These are phyloP conservation scores for Rheum nobile DNA, from an alignment of 148 eudicot genomes.

Conservation along the genomic window DNA sequence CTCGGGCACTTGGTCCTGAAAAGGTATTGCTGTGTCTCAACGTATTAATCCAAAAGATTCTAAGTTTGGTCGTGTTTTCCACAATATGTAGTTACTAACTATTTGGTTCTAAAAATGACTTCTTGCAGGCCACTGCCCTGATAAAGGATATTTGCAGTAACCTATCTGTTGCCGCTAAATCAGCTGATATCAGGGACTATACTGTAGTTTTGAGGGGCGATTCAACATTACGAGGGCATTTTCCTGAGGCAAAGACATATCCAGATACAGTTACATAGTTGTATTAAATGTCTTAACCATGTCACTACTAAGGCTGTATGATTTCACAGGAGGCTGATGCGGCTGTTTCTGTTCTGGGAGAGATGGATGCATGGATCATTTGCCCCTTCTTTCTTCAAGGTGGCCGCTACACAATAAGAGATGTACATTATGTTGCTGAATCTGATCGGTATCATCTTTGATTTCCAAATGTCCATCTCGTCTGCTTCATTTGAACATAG, in stretches of 20 bases:
- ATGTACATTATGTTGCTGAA: constrained; percentile 91
- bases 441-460: constrained; percentile 44
- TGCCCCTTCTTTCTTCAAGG: constrained; percentile 99
- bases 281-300: neutral
- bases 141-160: constrained; percentile 74
- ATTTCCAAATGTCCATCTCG: neutral
- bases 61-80: neutral
- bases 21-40: constrained; percentile 37
- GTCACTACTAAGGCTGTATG: constrained; percentile 13
- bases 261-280: neutral
- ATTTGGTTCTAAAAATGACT: constrained; percentile 12
- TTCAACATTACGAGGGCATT: constrained; percentile 94
- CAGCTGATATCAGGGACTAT: constrained; percentile 43
- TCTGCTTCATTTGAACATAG: neutral
- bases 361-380: constrained; percentile 90
- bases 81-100: neutral
- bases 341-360: constrained; percentile 81
- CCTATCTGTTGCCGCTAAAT: constrained; percentile 56
- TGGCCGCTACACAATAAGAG: constrained; percentile 88
- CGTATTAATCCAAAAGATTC: neutral
- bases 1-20: constrained; percentile 67
- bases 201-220: constrained; percentile 95
- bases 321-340: constrained; percentile 82
- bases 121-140: constrained; percentile 65
- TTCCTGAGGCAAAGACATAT: constrained; percentile 65